Evolutionary conservation across 2,329 filamentous ascomycete species (phyloP).

Genomic region (Aulographum hederae): DNA sequence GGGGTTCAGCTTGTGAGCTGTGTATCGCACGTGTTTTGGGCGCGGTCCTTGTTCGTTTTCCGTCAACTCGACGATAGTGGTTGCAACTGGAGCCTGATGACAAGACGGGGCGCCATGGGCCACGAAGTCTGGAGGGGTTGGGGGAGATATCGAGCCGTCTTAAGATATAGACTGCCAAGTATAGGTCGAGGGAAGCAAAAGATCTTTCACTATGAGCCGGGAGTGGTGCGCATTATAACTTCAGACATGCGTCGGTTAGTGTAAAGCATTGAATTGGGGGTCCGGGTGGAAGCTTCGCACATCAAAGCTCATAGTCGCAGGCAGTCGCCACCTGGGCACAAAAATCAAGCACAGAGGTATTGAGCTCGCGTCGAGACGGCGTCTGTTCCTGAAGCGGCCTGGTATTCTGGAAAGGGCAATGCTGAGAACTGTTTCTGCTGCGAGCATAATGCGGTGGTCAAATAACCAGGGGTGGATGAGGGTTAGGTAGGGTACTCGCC

Average conservation of each 20-base stretch:
- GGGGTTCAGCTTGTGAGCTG: no score
- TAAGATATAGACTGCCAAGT: background rate
- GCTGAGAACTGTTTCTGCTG: constrained; percentile 21
- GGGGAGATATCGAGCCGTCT: no score
- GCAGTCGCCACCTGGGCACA: no score
- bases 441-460: constrained; percentile 26
- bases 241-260: no score
- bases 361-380: constrained; percentile 19
- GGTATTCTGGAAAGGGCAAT: constrained; percentile 22
- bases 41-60: no score
- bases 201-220: constrained; percentile 14
- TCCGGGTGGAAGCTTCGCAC: no score
- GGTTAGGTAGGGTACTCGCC: no score
- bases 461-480: constrained; percentile 20
- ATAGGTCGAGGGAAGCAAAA: constrained; percentile 15
- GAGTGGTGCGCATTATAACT: constrained; percentile 20
- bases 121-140: background rate
- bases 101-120: constrained; percentile 17
- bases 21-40: no score
- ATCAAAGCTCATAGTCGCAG: no score
- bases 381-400: constrained; percentile 22
- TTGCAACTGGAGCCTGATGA: constrained; percentile 17
- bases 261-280: no score
- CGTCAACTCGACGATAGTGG: constrained; percentile 24
- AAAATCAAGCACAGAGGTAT: background rate